Evolutionary conservation across 2,329 filamentous ascomycete genomes (phyloP), one percentile per base, ranked within the genome.

Genomic region (Colletotrichum tropicale): DNA sequence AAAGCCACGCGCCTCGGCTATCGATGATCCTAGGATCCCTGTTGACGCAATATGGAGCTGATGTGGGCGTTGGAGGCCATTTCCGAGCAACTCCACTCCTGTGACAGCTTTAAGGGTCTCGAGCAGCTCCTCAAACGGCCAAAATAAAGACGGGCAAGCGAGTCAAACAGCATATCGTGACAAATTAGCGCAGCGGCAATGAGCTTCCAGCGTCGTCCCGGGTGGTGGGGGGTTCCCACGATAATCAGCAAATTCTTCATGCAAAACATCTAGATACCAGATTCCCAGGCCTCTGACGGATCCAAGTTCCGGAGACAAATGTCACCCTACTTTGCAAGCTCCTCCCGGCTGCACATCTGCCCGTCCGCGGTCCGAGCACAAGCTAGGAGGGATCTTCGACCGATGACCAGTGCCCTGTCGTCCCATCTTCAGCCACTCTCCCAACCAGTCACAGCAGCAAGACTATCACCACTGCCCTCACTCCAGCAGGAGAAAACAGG

Each of bases 321-420:
- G 73, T 52, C 73, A 75, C 73, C 61, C 24, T 34, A 10, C 24
- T 18, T 74, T 24, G 67, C 67, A 71, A 74, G 67, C 71, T 36
- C 26, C 61, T 58, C 67, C 67, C 28, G 60, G 71, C 60, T 30
- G 28, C 28, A 36, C 48, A 43, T 34, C 26, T 13, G 38, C 52
- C 67, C 55, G 15, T 32, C 18, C 34, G 71, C 60, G 58, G 70
- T 73, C 64, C 69, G 56, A 75, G 73, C 73, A 67, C 73, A 64
- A 75, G 36, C 55, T 66, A 38, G 43, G 43, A 21, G 24, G 66
- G 48, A 58, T 61, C 66, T 43, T 43, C 16, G 61, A 43, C 48
- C n/a, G 43, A 24, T 28, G 56, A 38, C 30, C n/a, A 66, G n/a
- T 65, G 32, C 34, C 43, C 34, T 68, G 73, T 55, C 70, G 65